phyloP scores from a whole-genome alignment of 2,329 filamentous ascomycete species.

The Colletotrichum echinochloae region DNA sequence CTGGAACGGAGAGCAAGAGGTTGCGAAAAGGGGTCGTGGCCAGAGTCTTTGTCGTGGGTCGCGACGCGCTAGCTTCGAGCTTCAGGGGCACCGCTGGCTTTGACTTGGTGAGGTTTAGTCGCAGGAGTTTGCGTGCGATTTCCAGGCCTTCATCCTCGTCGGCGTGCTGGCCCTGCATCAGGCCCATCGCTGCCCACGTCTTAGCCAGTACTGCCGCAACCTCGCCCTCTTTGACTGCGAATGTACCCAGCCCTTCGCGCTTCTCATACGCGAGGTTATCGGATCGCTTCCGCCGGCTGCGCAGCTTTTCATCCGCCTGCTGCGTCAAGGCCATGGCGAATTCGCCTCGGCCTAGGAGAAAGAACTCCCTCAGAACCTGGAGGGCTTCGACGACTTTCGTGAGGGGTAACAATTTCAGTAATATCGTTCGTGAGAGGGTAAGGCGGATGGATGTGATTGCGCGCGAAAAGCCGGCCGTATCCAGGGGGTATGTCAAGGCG shows the following conservation, averaged over 20 bases:
- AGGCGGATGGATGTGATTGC: constrained; percentile 81
- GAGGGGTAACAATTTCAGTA: constrained; percentile 85
- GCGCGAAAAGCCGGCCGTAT: constrained; percentile 75
- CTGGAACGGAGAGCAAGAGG: constrained; percentile 83
- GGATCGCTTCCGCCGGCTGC: constrained; percentile 76
- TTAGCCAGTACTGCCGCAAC: constrained; percentile 80
- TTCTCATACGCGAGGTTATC: constrained; percentile 70
- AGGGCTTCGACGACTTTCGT: constrained; percentile 82
- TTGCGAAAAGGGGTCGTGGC: constrained; percentile 77
- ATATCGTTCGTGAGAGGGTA: constrained; percentile 84
- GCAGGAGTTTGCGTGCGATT: constrained; percentile 81
- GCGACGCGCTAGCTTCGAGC: constrained; percentile 49
- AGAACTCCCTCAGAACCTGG: constrained; percentile 84
- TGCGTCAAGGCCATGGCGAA: constrained; percentile 89
- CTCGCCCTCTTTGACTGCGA: constrained; percentile 88
- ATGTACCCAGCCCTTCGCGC: constrained; percentile 68
- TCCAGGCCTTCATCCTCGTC: constrained; percentile 89
- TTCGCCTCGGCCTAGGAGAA: constrained; percentile 88
- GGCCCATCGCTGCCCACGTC: constrained; percentile 84
- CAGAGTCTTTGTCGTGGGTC: constrained; percentile 50
- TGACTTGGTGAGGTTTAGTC: constrained; percentile 71
- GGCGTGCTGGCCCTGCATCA: constrained; percentile 74
- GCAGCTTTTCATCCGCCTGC: constrained; percentile 84
- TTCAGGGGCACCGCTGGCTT: constrained; percentile 54
- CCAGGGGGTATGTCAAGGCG: constrained; percentile 78